A percentile compares a stretch with the other conserved stretches of the same genome.
Conservation (phyloP, 768 basidiomycete species). For the Boletus fagicola region DNA sequence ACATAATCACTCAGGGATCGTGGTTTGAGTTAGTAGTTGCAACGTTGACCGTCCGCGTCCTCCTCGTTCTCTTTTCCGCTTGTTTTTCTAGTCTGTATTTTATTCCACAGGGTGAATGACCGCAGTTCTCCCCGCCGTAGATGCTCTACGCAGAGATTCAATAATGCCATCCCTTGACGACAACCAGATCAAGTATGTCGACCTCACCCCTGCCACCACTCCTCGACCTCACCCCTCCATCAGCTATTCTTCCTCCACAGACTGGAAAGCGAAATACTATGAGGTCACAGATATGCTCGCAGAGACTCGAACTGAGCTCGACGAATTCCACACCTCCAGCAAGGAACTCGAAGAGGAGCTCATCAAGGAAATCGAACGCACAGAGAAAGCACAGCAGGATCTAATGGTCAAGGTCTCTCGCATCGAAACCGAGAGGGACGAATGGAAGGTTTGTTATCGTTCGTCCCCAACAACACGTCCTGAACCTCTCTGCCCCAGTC, state of each 20-base stretch:
- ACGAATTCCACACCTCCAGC: slow-evolving; percentile 83
- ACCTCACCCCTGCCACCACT: slow-evolving; percentile 11
- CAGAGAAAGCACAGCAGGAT: slow-evolving; percentile 82
- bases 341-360: slow-evolving; percentile 93
- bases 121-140: slow-evolving; percentile 59
- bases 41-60: slow-evolving; percentile 14
- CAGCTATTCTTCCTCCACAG: slow-evolving; percentile 59
- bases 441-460: slow-evolving; percentile 78
- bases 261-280: slow-evolving; percentile 79
- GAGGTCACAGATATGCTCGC: slow-evolving; percentile 82
- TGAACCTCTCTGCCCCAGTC: slow-evolving; percentile 39
- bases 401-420: slow-evolving; percentile 68
- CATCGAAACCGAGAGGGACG: slow-evolving; percentile 75
- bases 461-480: neutral
- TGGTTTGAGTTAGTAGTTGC: slow-evolving; percentile 10
- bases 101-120: slow-evolving; percentile 45
- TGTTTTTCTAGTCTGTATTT: slow-evolving; percentile 24
- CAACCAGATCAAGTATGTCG: slow-evolving; percentile 55
- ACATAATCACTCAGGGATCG: slow-evolving; percentile 23
- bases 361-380: slow-evolving; percentile 84
- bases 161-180: slow-evolving; percentile 63
- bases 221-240: slow-evolving; percentile 18
- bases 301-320: slow-evolving; percentile 81
- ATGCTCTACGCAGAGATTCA: slow-evolving; percentile 57
- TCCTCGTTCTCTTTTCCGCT: neutral